Evolutionary conservation across 2,329 filamentous ascomycete species (phyloP).

Genomic region (Aspergillus versicolor): DNA sequence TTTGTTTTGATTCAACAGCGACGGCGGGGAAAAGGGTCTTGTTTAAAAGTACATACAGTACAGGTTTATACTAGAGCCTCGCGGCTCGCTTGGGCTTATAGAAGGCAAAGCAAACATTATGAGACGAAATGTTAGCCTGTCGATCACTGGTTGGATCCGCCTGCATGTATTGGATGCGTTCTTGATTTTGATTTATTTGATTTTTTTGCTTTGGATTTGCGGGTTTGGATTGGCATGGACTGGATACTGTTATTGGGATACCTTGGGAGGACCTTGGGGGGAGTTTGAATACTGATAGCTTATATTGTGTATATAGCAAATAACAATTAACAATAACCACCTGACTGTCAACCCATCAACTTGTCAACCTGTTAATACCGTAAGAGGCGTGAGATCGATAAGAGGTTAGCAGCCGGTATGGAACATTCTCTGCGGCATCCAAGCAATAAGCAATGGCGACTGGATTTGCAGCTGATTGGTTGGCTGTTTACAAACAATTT

Average conservation of each 20-base stretch:
- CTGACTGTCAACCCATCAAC: no score
- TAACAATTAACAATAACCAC: background rate
- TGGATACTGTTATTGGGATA: slow-evolving; percentile 2
- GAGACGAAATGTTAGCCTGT: slow-evolving; percentile 1
- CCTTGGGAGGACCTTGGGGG: background rate
- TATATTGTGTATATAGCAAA: slow-evolving; percentile 13
- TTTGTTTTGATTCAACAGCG: slow-evolving; percentile 3
- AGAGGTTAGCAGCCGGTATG: no score
- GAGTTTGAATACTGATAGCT: background rate
- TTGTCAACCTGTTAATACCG: no score
- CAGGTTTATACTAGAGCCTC: slow-evolving; percentile 8
- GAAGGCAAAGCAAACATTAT: background rate
- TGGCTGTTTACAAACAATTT: no score
- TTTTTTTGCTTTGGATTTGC: background rate
- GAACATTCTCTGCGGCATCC: no score
- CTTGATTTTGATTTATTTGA: background rate
- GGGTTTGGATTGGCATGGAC: background rate
- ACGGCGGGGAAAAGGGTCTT: slow-evolving; percentile 6
- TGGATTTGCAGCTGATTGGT: no score
- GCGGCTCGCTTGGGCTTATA: slow-evolving; percentile 11
- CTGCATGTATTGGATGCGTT: background rate
- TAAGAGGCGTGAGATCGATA: no score
- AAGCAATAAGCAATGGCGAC: no score
- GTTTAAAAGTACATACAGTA: slow-evolving; percentile 14
- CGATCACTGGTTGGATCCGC: background rate